Evolutionary conservation across 2,329 filamentous ascomycete genomes (phyloP).

Genomic region (Curvularia sp.): DNA sequence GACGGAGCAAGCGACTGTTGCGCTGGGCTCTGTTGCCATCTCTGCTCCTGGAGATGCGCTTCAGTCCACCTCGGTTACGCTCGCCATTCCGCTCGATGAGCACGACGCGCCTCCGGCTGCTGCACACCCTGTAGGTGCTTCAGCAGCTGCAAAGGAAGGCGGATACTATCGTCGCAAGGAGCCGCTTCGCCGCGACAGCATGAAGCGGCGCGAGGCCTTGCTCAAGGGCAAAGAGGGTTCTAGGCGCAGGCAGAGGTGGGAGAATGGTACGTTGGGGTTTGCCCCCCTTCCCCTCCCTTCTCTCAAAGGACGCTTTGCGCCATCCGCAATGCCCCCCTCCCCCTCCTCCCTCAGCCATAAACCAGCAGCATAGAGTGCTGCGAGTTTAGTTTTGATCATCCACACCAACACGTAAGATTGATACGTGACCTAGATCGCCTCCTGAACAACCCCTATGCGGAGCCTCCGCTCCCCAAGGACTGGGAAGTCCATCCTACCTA

Average conservation of each 20-base stretch:
- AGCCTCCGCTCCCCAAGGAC: conserved; percentile 82
- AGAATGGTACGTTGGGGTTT: conserved; percentile 72
- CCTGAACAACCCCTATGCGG: conserved; percentile 82
- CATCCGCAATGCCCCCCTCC: background rate
- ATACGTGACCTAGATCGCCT: conserved; percentile 70
- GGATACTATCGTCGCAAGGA: conserved; percentile 61
- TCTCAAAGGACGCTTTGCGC: conserved; percentile 20
- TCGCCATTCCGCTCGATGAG: conserved; percentile 79
- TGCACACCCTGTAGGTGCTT: conserved; percentile 37
- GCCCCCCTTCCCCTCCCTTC: conserved; percentile 12
- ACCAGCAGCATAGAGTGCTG: background rate
- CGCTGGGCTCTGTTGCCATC: conserved; percentile 52
- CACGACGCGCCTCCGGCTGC: conserved; percentile 46
- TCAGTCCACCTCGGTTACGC: conserved; percentile 66
- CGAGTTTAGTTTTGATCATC: background rate
- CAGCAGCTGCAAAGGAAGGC: conserved; percentile 53
- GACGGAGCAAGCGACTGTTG: conserved; percentile 57
- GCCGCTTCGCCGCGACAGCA: conserved; percentile 65
- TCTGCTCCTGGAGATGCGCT: conserved; percentile 38
- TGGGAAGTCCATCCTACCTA: conserved; percentile 85
- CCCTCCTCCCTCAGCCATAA: background rate
- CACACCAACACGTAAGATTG: conserved; percentile 10
- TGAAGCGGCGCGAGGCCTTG: conserved; percentile 74
- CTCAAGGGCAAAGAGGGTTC: conserved; percentile 92
- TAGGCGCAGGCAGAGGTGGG: conserved; percentile 86